A percentile compares a stretch with the other conserved stretches of the same genome.
These are phyloP conservation scores for Tilletia caries DNA, from an alignment of 1,284 basidiomycete genomes.

Conservation along the genomic window DNA sequence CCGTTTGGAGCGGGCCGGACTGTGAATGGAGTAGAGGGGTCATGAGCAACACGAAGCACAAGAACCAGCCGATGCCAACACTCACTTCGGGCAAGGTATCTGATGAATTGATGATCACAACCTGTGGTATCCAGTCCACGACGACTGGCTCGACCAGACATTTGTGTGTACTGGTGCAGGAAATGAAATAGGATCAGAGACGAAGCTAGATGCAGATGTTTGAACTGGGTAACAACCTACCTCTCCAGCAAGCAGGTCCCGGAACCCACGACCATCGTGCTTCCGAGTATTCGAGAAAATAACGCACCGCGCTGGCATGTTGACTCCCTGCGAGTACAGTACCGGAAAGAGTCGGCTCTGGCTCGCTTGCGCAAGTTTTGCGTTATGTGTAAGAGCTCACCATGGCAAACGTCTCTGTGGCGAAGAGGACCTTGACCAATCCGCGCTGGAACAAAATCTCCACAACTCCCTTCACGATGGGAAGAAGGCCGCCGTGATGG, in stretches of 20 bases:
- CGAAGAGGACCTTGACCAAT: slow-evolving; percentile 93
- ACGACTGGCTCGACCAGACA: slow-evolving; percentile 96
- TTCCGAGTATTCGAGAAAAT: slow-evolving; percentile 94
- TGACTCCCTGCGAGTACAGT: slow-evolving; percentile 62
- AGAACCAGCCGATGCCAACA: not conserved
- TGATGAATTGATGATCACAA: slow-evolving; percentile 77
- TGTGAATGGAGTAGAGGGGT: slow-evolving; percentile 47
- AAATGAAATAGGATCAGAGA: slow-evolving; percentile 57
- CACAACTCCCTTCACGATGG: slow-evolving; percentile 91
- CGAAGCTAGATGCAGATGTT: not conserved
- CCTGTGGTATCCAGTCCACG: slow-evolving; percentile 92
- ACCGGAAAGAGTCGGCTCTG: not conserved
- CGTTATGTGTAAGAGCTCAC: slow-evolving; percentile 57
- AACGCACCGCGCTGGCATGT: slow-evolving; percentile 97
- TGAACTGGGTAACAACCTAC: slow-evolving; percentile 25
- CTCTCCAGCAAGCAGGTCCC: slow-evolving; percentile 62
- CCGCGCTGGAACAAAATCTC: slow-evolving; percentile 95
- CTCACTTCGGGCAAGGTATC: slow-evolving; percentile 81
- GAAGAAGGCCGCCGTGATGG: slow-evolving; percentile 92
- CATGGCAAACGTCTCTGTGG: slow-evolving; percentile 99
- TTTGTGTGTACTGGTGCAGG: slow-evolving; percentile 93
- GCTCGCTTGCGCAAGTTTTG: too few relatives aligned
- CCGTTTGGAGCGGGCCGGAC: slow-evolving; percentile 70
- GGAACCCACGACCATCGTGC: slow-evolving; percentile 89
- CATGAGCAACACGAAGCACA: too few relatives aligned